Percentiles rank a stretch among this genome's conserved stretches.
These are phyloP conservation scores for Cystobasidium pallidum DNA, from an alignment of 1,284 basidiomycete species.

Conservation along the genomic window DNA sequence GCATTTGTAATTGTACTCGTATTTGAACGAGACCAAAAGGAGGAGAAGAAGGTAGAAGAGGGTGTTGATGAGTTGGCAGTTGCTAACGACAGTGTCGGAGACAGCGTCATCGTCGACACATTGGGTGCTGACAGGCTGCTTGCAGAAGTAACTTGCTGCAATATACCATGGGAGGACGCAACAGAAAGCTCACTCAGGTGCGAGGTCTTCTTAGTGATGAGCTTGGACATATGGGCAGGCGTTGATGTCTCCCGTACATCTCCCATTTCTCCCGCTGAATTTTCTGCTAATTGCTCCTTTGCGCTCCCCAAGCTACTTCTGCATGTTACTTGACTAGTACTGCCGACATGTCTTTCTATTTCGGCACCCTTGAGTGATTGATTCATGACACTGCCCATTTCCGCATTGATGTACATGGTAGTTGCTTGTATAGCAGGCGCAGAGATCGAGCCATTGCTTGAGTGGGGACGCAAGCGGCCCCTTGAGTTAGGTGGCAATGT, in stretches of 20 bases:
- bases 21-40: slow-evolving; percentile 27
- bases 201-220: not conserved
- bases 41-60: slow-evolving; percentile 37
- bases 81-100: not conserved
- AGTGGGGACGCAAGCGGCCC: slow-evolving; percentile 20
- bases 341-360: slow-evolving; percentile 13
- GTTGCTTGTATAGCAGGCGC: slow-evolving; percentile 16
- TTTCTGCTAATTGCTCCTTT: slow-evolving; percentile 4
- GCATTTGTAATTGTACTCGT: not conserved
- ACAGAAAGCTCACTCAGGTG: not conserved
- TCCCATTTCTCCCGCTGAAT: not conserved
- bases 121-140: not conserved
- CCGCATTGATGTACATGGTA: slow-evolving; percentile 42
- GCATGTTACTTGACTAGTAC: not conserved
- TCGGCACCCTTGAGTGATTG: not conserved
- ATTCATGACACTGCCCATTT: not conserved
- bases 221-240: not conserved
- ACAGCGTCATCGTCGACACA: not conserved
- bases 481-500: not conserved
- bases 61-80: slow-evolving; percentile 10
- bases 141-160: not conserved
- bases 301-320: slow-evolving; percentile 6
- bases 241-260: not conserved
- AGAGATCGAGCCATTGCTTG: slow-evolving; percentile 26
- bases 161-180: not conserved